A percentile compares a stretch with the other conserved stretches of the same genome.
These are phyloP conservation scores for Sporobolomyces phaffii DNA, from an alignment of 768 basidiomycete species.

Conservation along the genomic window DNA sequence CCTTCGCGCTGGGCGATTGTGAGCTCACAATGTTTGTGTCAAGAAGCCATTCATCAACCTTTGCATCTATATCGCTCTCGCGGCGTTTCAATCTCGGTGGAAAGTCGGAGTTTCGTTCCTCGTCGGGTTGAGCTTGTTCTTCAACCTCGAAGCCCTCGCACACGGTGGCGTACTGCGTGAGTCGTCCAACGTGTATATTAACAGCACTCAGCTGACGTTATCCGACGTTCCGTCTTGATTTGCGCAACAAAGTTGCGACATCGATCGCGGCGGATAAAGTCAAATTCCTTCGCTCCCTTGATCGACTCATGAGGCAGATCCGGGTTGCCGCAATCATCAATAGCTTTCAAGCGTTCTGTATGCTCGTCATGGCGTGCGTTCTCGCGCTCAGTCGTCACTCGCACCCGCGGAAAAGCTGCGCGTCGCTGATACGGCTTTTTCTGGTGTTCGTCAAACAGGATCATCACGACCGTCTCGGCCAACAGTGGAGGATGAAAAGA, in stretches of 20 bases:
- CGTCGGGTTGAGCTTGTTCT: conserved; percentile 15
- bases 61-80: conserved; percentile 38
- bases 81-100: conserved; percentile 35
- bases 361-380: neutral
- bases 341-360: neutral
- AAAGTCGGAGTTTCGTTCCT: conserved; percentile 30
- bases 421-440: neutral
- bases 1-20: too few relatives aligned
- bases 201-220: neutral
- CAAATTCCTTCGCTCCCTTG: conserved; percentile 32
- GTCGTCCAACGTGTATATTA: conserved; percentile 6
- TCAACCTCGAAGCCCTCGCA: conserved; percentile 10
- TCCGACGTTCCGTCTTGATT: neutral
- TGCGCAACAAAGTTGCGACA: conserved; percentile 29
- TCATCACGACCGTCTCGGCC: conserved; percentile 38
- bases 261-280: conserved; percentile 28
- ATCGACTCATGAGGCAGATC: conserved; percentile 18
- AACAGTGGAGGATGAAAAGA: conserved; percentile 41
- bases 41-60: conserved; percentile 17
- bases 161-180: conserved; percentile 18
- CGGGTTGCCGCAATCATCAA: neutral
- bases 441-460: neutral
- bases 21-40: neutral
- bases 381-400: too few relatives aligned
- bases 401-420: too few relatives aligned